Evolutionary conservation across 163 green algal genomes (phyloP), one percentile per base, ranked within the genome.

Genomic region (Scenedesmus sp.): DNA sequence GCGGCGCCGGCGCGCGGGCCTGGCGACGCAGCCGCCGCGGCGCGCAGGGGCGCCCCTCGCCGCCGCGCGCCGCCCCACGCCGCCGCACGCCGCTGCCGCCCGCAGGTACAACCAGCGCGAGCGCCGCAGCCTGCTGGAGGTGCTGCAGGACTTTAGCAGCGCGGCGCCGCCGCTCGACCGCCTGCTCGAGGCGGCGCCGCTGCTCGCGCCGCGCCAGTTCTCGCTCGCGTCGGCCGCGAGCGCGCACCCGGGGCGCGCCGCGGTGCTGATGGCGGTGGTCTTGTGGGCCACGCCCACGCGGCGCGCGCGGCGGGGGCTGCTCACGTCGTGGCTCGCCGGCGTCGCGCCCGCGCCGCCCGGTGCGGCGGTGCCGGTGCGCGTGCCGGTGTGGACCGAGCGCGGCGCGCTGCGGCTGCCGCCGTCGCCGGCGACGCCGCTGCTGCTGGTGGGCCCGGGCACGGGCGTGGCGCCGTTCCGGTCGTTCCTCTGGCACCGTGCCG

Each of bases 391-490:
- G 93, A 51, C 90, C 14, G 86, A 97, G 80, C 70, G 39, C 0
- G 94, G 93, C 2, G 75, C 86, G 0, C 36, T 98, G 72, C 70
- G 80, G 10, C 77, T 93, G 75, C 93, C 91, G 26, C 50, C 83
- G 14, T 70, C 76, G 1, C 75, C 54, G 0, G 56, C 36, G 1
- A 51, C 74, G 10, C 92, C 92, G 2, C 77, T 97, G 36, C 78
- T 98, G 18, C 69, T 98, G 65, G 81, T 98, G 0, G 94, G 94
- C 1, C 93, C 95, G 1, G 95, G 95, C 54, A 98, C 95, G 17
- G 95, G 95, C 3, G 91, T 98, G 14, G 95, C 95, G 5, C 95
- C 95, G 24, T 97, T 98, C 77, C 87, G 93, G 11, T 83, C 93
- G 3, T 94, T 98, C 67, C 75, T 97, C 4, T 86, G 97, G 70